phyloP scores from a whole-genome alignment of 352 stramenopile genomes.

The Globisporangium parvum region DNA sequence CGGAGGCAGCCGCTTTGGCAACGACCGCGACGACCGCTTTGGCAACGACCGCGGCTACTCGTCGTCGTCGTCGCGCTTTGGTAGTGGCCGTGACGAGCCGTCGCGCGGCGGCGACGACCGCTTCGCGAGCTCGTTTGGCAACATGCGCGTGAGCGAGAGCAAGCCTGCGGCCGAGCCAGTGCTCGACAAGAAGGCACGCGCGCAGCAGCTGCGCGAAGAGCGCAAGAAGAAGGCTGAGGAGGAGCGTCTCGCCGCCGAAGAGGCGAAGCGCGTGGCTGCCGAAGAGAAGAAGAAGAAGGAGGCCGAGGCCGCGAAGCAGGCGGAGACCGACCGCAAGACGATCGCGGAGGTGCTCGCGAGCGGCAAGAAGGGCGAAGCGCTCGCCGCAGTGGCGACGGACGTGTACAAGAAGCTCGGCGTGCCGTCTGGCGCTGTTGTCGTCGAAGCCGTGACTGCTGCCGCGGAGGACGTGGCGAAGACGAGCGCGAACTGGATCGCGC shows the following conservation, averaged over 20 bases:
- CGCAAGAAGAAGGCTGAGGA: slow-evolving; percentile 82
- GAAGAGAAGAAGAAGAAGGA: slow-evolving; percentile 55
- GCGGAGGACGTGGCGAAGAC: slow-evolving; percentile 64
- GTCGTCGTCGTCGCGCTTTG: slow-evolving; percentile 28
- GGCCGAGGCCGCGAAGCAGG: slow-evolving; percentile 42
- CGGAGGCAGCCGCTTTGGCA: slow-evolving; percentile 17
- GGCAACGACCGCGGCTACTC: slow-evolving; percentile 14
- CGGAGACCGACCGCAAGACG: slow-evolving; percentile 39
- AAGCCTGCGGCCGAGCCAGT: slow-evolving; percentile 7
- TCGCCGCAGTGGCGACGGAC: slow-evolving; percentile 42
- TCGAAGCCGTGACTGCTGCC: slow-evolving; percentile 43
- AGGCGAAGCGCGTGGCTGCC: slow-evolving; percentile 50
- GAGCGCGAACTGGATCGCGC: slow-evolving; percentile 77
- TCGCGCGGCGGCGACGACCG: slow-evolving; percentile 16
- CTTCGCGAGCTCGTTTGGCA: slow-evolving; percentile 32
- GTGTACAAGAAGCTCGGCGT: slow-evolving; percentile 40
- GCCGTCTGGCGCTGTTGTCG: slow-evolving; percentile 38
- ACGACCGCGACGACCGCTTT: slow-evolving; percentile 17
- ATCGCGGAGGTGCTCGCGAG: slow-evolving; percentile 58
- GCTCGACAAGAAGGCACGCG: slow-evolving; percentile 48
- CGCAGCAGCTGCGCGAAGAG: slow-evolving; percentile 62
- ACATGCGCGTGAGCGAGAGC: slow-evolving; percentile 38
- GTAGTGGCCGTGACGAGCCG: slow-evolving; percentile 20
- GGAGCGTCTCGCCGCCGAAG: slow-evolving; percentile 53
- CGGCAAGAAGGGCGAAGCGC: slow-evolving; percentile 61